Evolutionary conservation across 2,329 filamentous ascomycete species (phyloP), one percentile per base, ranked within the genome.

Genomic region (Penicillium sp.): DNA sequence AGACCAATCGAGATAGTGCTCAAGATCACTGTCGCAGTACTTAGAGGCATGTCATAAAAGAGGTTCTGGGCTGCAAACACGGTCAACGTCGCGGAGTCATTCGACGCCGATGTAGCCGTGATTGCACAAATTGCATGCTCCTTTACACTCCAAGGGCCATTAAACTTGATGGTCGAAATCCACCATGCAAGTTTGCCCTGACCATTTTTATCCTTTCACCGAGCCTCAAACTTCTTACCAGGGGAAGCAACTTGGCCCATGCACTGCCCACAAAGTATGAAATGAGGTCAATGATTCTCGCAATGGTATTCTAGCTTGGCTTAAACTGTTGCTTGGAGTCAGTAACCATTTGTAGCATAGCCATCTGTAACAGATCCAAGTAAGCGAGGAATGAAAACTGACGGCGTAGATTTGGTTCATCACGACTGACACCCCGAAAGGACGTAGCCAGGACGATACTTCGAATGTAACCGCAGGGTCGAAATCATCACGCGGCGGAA

Each of bases 321-420:
- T 85, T 84, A 69, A 82, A 85, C 81, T 84, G 43, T 9, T 39
- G 9, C 33, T 11, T 1, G 13, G n/a, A 13, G 39, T 27, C 11
- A 10, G 16, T 40, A 16, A 19, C 10, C 13, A 31, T 35, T 44
- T 63, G 61, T 39, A 18, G 53, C 41, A n/a, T n/a, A n/a, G n/a
- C n/a, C n/a, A n/a, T n/a, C n/a, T n/a, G n/a, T n/a, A 16, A 6
- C 7, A n/a, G n/a, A n/a, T n/a, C n/a, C 2, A 31, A 36, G 37
- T 2, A 37, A 22, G 40, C 16, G 9, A 9, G n/a, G 6, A 6
- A 55, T 13, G 11, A 41, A 16, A 46, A 64, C 76, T 68, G 57
- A 84, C 83, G 14, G 67, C 69, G 62, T 86, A 86, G 47, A 86
- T 85, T 66, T 85, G 82, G 52, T 73, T 76, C 80, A 86, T 83